These are phyloP conservation scores for Monosporascus sp. DNA, from an alignment of 2,329 filamentous ascomycete genomes.

Conservation along the genomic window DNA sequence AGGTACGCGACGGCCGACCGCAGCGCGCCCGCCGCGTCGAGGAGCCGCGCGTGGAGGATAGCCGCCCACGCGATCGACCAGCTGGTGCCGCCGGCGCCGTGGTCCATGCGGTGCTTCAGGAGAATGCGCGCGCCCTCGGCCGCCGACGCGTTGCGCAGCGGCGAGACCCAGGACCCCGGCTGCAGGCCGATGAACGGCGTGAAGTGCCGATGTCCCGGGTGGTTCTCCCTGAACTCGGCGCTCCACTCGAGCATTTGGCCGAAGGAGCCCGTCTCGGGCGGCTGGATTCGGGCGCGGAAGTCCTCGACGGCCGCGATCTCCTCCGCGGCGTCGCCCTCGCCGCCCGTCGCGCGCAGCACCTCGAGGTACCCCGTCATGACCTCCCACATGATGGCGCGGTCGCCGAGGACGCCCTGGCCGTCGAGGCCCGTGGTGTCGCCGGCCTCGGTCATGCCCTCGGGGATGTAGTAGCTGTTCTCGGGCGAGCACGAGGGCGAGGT, in stretches of 20 bases:
- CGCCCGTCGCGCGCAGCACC: background rate
- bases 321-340: background rate
- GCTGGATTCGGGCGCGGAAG: background rate
- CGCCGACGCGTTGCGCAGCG: background rate
- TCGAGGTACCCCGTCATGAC: constrained; percentile 1
- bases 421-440: constrained; percentile 4
- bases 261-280: background rate
- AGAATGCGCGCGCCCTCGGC: background rate
- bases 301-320: background rate
- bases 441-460: background rate
- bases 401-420: constrained; percentile 1
- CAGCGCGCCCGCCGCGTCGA: background rate
- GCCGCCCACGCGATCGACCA: background rate
- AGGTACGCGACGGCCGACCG: background rate
- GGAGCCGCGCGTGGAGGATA: background rate
- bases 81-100: background rate
- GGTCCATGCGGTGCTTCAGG: background rate
- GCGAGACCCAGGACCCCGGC: background rate
- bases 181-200: background rate
- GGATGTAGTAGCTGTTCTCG: constrained; percentile 9
- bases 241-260: background rate
- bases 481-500: constrained; percentile 5
- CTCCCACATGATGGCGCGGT: constrained; percentile 8
- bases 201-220: background rate
- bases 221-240: background rate